Evolutionary conservation across 176 grass and related monocot genomes (phyloP), one percentile per base, ranked within the genome.

Genomic region (Rhipidocladum racemiflorum): DNA sequence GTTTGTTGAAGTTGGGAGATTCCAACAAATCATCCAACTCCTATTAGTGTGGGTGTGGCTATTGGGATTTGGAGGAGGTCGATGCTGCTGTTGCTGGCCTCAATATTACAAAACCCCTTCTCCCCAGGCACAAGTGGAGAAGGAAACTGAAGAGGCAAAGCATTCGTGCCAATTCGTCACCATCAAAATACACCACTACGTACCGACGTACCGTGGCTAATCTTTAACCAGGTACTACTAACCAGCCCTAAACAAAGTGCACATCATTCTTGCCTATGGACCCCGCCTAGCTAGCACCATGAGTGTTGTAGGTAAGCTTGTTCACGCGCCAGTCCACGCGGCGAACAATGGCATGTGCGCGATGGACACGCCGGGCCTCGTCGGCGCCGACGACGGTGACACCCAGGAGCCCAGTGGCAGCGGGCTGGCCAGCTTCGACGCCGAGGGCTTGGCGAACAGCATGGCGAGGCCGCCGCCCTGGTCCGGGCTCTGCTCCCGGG

Each of bases 241-340:
- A 62, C 12, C 7, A 23, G 12, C 36, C 44, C 30, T 44, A 76
- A 64, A 34, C 62, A 40, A 81, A 39, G 40, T 30, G 38, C 74
- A 43, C 34, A 67, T 40, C 48, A 9, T 43, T 35, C 32, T 10
- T 25, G 34, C 25, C 28, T 63, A 23, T 48, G 39, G 13, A 4
- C 6, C 30, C 29, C 34, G n/a, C 7, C 45, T 17, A 42, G 2
- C 27, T n/a, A 34, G 3, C 32, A 0, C 24, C 43, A 39, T 30
- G 28, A 68, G 48, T 65, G 65, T 12, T 21, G 64, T 32, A 23
- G 42, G 57, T 11, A 23, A 1, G 44, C 9, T 40, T 30, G 5
- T 14, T 95, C 84, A 98, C 1, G 89, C 85, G 83, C 95, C 96
- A 1, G 92, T 90, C 96, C 96, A 99, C 36, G 93, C 85, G 34